Percentiles rank a stretch among this genome's conserved stretches.
These are phyloP conservation scores for Ulmus americana DNA, from an alignment of 331 rosid genomes.

Conservation along the genomic window DNA sequence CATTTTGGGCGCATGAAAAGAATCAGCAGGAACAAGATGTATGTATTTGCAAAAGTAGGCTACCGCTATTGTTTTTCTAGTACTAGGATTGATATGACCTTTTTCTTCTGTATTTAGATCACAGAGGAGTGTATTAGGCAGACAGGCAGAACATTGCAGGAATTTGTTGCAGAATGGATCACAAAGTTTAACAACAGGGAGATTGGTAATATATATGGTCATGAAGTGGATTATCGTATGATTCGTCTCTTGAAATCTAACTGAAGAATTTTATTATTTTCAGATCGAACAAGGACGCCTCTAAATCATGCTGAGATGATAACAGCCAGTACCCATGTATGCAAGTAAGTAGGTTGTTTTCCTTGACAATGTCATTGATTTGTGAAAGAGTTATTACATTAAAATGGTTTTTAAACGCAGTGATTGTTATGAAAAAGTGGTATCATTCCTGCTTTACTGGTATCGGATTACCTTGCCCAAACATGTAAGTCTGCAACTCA, in stretches of 20 bases:
- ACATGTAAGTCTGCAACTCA: slow-evolving; percentile 41
- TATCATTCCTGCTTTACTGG: slow-evolving; percentile 79
- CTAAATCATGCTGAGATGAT: slow-evolving; percentile 61
- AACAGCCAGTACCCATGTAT: slow-evolving; percentile 43
- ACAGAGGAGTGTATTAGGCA: slow-evolving; percentile 64
- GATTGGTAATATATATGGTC: slow-evolving; percentile 44
- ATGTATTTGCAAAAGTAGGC: slow-evolving; percentile 11
- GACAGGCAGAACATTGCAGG: slow-evolving; percentile 82
- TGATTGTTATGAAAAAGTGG: slow-evolving; percentile 68
- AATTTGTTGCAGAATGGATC: slow-evolving; percentile 67
- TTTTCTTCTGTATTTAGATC: slow-evolving; percentile 41
- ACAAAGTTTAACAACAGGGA: slow-evolving; percentile 56
- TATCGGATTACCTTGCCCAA: slow-evolving; percentile 66
- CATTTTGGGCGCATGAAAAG: slow-evolving; percentile 56
- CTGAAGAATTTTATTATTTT: slow-evolving; percentile 10
- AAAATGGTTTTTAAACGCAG: slow-evolving; percentile 33
- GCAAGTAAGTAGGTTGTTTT: slow-evolving; percentile 36
- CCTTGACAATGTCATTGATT: neutral
- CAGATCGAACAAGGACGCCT: slow-evolving; percentile 63
- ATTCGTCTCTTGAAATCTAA: neutral
- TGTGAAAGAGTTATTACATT: too few relatives aligned
- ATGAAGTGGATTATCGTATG: neutral
- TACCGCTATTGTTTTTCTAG: neutral
- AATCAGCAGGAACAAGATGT: slow-evolving; percentile 71
- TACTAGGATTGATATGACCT: neutral